Conservation (phyloP, 352 stramenopile species). For the Elongisporangium anandrum region DNA sequence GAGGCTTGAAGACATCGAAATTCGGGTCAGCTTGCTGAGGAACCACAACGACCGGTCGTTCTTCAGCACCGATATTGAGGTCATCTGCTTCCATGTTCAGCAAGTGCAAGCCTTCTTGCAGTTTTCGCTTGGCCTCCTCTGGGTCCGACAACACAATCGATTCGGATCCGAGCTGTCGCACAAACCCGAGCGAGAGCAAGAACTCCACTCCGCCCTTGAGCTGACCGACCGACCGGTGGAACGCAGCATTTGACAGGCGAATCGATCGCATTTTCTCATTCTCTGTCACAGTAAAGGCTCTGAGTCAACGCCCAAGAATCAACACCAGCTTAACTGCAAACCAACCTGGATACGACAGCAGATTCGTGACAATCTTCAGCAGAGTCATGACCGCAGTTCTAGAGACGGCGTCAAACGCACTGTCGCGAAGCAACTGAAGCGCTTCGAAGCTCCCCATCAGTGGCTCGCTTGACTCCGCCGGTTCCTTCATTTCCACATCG, state of each 20-base stretch:
- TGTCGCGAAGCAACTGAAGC: slow-evolving; percentile 68
- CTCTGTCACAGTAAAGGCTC: slow-evolving; percentile 22
- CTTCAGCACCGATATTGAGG: slow-evolving; percentile 43
- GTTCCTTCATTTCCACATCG: slow-evolving; percentile 55
- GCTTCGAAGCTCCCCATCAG: slow-evolving; percentile 50
- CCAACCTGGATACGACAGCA: slow-evolving; percentile 74
- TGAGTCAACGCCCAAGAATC: background rate
- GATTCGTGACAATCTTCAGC: slow-evolving; percentile 85
- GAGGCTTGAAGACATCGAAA: slow-evolving; percentile 81
- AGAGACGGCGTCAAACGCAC: slow-evolving; percentile 72
- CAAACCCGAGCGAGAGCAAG: slow-evolving; percentile 61
- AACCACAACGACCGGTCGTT: slow-evolving; percentile 43
- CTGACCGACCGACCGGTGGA: slow-evolving; percentile 62
- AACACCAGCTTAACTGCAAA: background rate
- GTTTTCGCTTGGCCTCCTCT: slow-evolving; percentile 14
- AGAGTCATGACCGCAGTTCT: slow-evolving; percentile 55
- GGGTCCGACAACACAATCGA: slow-evolving; percentile 31
- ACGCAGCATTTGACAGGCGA: slow-evolving; percentile 67
- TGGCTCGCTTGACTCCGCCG: background rate
- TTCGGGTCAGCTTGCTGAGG: slow-evolving; percentile 25
- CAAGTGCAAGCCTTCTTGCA: slow-evolving; percentile 52
- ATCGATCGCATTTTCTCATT: slow-evolving; percentile 85
- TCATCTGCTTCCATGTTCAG: slow-evolving; percentile 78
- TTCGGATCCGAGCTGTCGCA: slow-evolving; percentile 37
- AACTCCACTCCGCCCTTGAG: slow-evolving; percentile 73